Conservation (phyloP, 805 yeast genomes). For the Metschnikowia hibisci region DNA sequence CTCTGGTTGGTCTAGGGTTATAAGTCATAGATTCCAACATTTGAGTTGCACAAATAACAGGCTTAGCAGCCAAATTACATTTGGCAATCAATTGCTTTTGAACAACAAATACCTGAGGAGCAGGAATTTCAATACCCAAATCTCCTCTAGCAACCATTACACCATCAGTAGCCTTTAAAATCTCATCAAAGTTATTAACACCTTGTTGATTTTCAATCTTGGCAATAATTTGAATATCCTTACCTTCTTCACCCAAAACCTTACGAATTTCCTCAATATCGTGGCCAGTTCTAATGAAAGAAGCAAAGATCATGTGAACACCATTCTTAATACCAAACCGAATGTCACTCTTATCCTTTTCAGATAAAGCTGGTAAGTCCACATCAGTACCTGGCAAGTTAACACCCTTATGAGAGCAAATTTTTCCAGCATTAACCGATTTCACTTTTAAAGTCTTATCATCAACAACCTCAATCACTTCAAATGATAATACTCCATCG, state of each 20-base stretch:
- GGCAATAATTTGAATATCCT: slow-evolving; percentile 91
- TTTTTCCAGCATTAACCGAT: slow-evolving; percentile 91
- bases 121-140: slow-evolving; percentile 98
- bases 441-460: slow-evolving; percentile 77
- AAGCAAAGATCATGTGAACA: slow-evolving; percentile 98
- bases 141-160: slow-evolving; percentile 99
- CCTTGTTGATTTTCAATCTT: slow-evolving; percentile 99
- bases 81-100: slow-evolving; percentile 99
- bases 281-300: slow-evolving; percentile 92
- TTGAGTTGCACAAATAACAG: slow-evolving; percentile 99
- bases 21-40: slow-evolving; percentile 99
- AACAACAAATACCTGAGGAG: slow-evolving; percentile 96
- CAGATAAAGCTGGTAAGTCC: slow-evolving; percentile 95
- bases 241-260: slow-evolving; percentile 96
- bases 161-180: slow-evolving; percentile 92
- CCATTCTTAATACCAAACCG: slow-evolving; percentile 94
- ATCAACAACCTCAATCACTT: slow-evolving; percentile 81
- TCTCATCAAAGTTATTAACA: slow-evolving; percentile 98
- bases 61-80: slow-evolving; percentile 99
- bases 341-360: slow-evolving; percentile 91
- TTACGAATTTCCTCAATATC: slow-evolving; percentile 88
- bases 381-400: slow-evolving; percentile 99
- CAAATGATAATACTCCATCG: slow-evolving; percentile 96
- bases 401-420: slow-evolving; percentile 98
- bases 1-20: slow-evolving; percentile 99